Percentiles rank a stretch among this genome's conserved stretches.
These are phyloP conservation scores for Oryza coarctata DNA, from an alignment of 176 grass and related monocot genomes.

Conservation along the genomic window DNA sequence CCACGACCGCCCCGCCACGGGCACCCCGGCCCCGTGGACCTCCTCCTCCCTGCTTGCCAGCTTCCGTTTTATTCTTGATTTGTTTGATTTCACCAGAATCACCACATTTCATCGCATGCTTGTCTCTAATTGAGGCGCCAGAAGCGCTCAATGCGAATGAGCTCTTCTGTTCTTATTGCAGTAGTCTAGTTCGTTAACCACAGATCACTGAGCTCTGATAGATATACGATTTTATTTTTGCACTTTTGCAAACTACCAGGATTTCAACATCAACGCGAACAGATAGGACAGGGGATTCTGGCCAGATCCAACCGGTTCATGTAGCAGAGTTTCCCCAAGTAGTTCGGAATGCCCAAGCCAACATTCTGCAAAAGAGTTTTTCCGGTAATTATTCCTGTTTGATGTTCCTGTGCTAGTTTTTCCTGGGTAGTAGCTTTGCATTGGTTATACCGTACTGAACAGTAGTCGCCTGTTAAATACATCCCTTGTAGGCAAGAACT, in stretches of 20 bases:
- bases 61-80: constrained; percentile 32
- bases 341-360: constrained; percentile 86
- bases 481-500: constrained; percentile 59
- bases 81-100: constrained; percentile 10
- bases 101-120: constrained; percentile 11
- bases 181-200: not conserved
- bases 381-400: constrained; percentile 36
- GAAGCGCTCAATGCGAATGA: constrained; percentile 5
- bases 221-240: not conserved
- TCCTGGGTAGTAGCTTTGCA: not conserved
- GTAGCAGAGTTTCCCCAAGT: constrained; percentile 76
- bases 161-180: not conserved
- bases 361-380: constrained; percentile 57
- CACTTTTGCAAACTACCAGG: constrained; percentile 34
- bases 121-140: not conserved
- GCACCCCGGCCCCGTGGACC: constrained; percentile 85
- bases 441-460: constrained; percentile 38
- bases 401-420: not conserved
- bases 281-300: constrained; percentile 49
- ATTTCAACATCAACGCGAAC: constrained; percentile 51
- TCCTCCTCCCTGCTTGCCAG: constrained; percentile 77
- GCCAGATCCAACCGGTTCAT: constrained; percentile 73
- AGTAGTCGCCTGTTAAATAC: not conserved
- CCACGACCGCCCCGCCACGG: constrained; percentile 58
- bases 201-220: not conserved